Percentiles rank a stretch among this genome's conserved stretches.
Conservation (phyloP, 2,329 filamentous ascomycete genomes). For the Beauveria asiatica region DNA sequence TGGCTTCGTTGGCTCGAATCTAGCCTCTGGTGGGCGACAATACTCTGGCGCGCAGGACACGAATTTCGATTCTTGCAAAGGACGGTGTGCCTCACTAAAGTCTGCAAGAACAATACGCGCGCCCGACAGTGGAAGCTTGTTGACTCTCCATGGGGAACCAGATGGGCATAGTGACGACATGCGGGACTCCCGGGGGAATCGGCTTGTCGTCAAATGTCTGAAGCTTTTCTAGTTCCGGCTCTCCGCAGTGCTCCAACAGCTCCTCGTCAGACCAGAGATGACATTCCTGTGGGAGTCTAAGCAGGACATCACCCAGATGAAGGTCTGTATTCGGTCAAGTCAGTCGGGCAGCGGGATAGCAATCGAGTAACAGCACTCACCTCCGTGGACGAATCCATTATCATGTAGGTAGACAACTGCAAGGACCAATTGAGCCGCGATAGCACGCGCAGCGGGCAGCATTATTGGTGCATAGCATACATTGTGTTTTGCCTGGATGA, state of each 20-base stretch:
- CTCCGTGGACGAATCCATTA: constrained; percentile 14
- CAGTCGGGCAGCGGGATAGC: not conserved
- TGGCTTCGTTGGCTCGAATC: not conserved
- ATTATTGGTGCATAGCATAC: constrained; percentile 10
- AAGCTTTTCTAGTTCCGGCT: constrained; percentile 22
- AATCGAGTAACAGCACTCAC: not conserved
- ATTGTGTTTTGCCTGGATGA: constrained; percentile 3
- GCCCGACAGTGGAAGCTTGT: constrained; percentile 16
- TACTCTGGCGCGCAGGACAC: constrained; percentile 13
- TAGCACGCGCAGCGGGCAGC: constrained; percentile 14
- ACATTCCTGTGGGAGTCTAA: constrained; percentile 7
- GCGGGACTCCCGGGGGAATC: not conserved
- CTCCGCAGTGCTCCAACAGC: constrained; percentile 22
- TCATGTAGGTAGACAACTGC: constrained; percentile 19
- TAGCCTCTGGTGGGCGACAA: constrained; percentile 3
- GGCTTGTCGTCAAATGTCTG: constrained; percentile 16
- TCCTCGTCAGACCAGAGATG: constrained; percentile 23
- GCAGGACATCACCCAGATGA: constrained; percentile 19
- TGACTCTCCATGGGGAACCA: not conserved
- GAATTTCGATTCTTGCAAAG: constrained; percentile 15
- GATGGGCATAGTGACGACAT: not conserved
- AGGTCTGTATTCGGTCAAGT: not conserved
- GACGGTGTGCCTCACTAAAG: constrained; percentile 25
- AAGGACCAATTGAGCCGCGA: constrained; percentile 15
- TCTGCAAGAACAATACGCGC: constrained; percentile 22